Base-by-base conservation (phyloP, 805 yeast species). In the Isabelozyma gotoi region DNA sequence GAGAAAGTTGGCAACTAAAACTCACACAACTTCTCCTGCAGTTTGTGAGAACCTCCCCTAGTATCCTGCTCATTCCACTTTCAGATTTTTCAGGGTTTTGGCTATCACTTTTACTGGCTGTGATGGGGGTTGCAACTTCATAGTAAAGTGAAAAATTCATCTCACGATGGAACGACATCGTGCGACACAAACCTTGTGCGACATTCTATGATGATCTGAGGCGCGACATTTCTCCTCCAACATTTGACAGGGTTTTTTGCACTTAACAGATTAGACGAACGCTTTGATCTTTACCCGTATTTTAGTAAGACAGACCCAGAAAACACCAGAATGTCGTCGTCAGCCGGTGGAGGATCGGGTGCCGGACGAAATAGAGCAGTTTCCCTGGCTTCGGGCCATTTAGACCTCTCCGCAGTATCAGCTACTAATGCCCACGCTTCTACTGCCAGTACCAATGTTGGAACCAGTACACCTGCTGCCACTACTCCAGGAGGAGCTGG, bases 401-500 rank as follows among this genome's bases (percentile, higher is more conserved):
- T 55, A 8, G 57, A 56, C 14, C 45, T 55, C 31, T 54, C 55
- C n/a, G 39, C 50, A 2, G 60, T 56, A 10, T 52, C 62, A 3
- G 62, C 59, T 7, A 55, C 62, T 1, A 58, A 60, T 34, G 51
- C 57, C 14, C 47, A 51, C 41, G 33, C 48, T 38, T 42, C 57
- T 31, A 47, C 55, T 15, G 40, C 58, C n/a, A 41, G 51, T 6
- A 40, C 48, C 27, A 46, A 46, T 20, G 51, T 48, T 4, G 49
- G 48, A 3, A 8, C 39, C 10, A 39, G 43, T 31, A 18, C 43
- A 14, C 44, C 42, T 24, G 44, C 45, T n/a, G 44, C 43, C 17
- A 46, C 29, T 24, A 48, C 52, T n/a, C 49, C 55, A 7, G 46
- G 50, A n/a, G 45, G 53, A 7, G 45, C 55, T 7, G 45, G 48